Percentiles rank a stretch among this genome's conserved stretches.
phyloP scores from a whole-genome alignment of 805 yeast genomes.

The Candida quercuum region DNA sequence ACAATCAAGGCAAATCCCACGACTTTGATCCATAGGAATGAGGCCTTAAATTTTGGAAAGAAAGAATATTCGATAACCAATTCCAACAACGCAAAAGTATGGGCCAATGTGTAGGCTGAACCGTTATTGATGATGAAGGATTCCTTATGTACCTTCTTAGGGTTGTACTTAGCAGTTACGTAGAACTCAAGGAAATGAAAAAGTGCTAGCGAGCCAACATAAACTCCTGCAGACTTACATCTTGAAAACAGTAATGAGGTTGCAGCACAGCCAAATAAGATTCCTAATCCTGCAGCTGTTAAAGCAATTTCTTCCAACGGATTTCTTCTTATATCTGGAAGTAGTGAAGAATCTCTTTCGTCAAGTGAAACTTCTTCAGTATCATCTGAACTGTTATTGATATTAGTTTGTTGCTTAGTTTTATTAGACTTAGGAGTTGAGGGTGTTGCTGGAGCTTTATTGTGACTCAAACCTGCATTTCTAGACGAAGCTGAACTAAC shows the following conservation, averaged over 20 bases:
- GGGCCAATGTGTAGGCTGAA: constrained; percentile 50
- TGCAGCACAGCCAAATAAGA: constrained; percentile 27
- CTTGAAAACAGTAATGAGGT: not conserved
- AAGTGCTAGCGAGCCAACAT: constrained; percentile 31
- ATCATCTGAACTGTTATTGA: not conserved
- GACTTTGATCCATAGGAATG: constrained; percentile 14
- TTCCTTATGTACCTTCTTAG: constrained; percentile 58
- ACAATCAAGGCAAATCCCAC: constrained; percentile 46
- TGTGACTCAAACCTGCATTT: too few relatives aligned
- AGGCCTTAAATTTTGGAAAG: constrained; percentile 33
- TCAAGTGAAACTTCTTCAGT: not conserved
- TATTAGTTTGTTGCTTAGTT: not conserved
- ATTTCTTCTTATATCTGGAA: constrained; percentile 30
- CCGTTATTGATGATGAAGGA: constrained; percentile 70
- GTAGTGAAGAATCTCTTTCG: not conserved
- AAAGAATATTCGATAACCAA: constrained; percentile 35
- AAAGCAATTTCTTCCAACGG: constrained; percentile 34
- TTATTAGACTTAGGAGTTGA: not conserved
- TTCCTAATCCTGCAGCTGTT: constrained; percentile 38
- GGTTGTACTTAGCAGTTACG: constrained; percentile 72
- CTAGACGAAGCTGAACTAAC: not conserved
- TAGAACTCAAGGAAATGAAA: constrained; percentile 85
- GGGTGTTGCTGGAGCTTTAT: not conserved
- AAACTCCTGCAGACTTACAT: not conserved
- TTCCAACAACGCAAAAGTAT: constrained; percentile 48